These are phyloP conservation scores for Spathaspora sp. DNA, from an alignment of 1,139 yeast species.

Conservation along the genomic window DNA sequence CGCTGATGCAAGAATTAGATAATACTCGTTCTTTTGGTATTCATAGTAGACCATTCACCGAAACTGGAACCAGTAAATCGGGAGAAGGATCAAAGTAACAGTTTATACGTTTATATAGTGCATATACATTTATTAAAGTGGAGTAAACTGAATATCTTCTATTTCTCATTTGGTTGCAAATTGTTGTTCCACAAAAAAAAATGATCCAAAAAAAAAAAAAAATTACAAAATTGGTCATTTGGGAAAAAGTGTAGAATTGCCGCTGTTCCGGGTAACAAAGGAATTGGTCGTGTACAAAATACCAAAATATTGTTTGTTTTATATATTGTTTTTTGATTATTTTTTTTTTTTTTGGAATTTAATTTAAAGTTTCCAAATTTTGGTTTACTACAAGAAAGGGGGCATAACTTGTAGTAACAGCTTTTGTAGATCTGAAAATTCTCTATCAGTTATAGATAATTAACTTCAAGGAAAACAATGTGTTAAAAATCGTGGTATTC, in stretches of 20 bases:
- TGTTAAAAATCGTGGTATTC: not conserved
- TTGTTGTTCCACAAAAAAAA: not conserved
- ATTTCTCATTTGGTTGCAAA: not conserved
- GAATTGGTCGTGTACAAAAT: not conserved
- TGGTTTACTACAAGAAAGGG: too few relatives aligned
- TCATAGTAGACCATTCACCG: not conserved
- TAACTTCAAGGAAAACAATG: not conserved
- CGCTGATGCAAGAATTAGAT: conserved; percentile 14
- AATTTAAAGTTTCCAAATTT: not conserved
- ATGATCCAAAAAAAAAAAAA: too few relatives aligned
- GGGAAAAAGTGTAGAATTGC: too few relatives aligned
- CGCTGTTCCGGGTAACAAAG: not conserved
- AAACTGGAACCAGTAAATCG: not conserved
- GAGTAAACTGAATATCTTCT: not conserved
- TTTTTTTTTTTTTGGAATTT: not conserved
- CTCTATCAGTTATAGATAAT: not conserved
- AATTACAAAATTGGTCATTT: too few relatives aligned
- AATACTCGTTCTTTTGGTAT: conserved; percentile 3
- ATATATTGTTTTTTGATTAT: too few relatives aligned
- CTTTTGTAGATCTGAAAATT: not conserved
- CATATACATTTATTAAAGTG: not conserved
- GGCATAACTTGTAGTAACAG: not conserved
- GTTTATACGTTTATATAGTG: not conserved
- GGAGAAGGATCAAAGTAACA: not conserved
- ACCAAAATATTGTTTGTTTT: not conserved